These are phyloP conservation scores for Chaetomidium leptoderma DNA, from an alignment of 495 filamentous ascomycete species.

Conservation along the genomic window DNA sequence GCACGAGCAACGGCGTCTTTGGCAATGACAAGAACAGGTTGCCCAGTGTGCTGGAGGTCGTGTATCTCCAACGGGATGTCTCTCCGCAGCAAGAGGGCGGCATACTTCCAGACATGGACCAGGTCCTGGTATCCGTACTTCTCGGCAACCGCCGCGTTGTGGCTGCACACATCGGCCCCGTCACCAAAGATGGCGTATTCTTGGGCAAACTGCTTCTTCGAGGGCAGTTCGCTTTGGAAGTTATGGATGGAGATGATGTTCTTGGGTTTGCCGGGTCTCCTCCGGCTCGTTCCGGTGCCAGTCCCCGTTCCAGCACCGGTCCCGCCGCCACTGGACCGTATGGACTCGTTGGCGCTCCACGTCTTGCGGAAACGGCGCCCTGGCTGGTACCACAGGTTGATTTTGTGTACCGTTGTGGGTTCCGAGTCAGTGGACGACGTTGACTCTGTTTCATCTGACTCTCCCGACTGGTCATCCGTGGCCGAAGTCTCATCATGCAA, in stretches of 20 bases:
- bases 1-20: constrained; percentile 51
- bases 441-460: constrained; percentile 62
- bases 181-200: constrained; percentile 82
- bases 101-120: constrained; percentile 79
- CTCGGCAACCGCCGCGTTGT: constrained; percentile 75
- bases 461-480: constrained; percentile 42
- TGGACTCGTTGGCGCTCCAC: constrained; percentile 45
- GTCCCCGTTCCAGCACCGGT: constrained; percentile 51
- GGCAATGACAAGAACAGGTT: constrained; percentile 60
- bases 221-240: constrained; percentile 62
- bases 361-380: constrained; percentile 43
- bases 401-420: constrained; percentile 56
- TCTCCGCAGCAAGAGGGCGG: constrained; percentile 70
- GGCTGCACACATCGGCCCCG: constrained; percentile 68
- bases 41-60: constrained; percentile 36
- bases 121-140: constrained; percentile 69
- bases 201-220: constrained; percentile 68
- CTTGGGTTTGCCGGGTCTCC: constrained; percentile 42
- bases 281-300: constrained; percentile 47
- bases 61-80: constrained; percentile 66
- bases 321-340: constrained; percentile 49
- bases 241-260: constrained; percentile 67
- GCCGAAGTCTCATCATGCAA: constrained; percentile 51
- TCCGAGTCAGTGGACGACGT: constrained; percentile 68
- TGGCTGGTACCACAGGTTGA: constrained; percentile 44